Base-by-base conservation (phyloP, 2,329 filamentous ascomycete species). In the Pseudopithomyces chartarum region DNA sequence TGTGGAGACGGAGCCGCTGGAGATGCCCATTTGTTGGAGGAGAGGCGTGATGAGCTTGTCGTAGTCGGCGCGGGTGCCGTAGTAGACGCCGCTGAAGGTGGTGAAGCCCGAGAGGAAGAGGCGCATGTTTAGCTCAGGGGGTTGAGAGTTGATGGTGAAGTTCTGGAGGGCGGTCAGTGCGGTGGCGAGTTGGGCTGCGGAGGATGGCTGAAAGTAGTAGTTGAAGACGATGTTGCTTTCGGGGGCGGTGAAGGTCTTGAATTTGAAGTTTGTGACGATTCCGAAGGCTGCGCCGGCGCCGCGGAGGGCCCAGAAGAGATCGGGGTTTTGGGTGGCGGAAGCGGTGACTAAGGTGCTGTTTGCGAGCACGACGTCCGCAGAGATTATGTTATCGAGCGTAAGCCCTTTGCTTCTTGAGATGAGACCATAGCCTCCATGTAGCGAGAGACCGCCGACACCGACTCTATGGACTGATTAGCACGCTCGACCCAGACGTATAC, bases 211-310 rank as follows among this genome's bases (percentile, higher is more conserved):
- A 36, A 68, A 43, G 38, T 22, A 47, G 55, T 71, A 68, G 13
- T 62, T 48, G 59, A 70, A 70, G 43, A 67, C 59, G 17, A 70
- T 54, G 50, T 69, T 69, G 53, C 20, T 54, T 17, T 69, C 67
- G 0, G 66, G 66, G 1, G 65, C 61, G 20, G 56, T 63, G 49
- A 68, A 71, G 19, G 68, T 70, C 47, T 64, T 69, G 63, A 74
- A 70, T 23, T 64, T 68, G 60, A 72, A 76, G 17, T 67, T 73
- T 4, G 67, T 70, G 17, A 77, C 71, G 46, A 77, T 71, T 15
- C 76, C 77, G 39, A 77, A 78, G 51, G 76, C 76, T 26, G 67
- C 68, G 1, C 76, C 76, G 1, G 75, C 77, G 1, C 76, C 77
- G 0, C 69, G 67, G 1, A 78, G 63, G 2, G 70, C 76, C 74